phyloP scores from a whole-genome alignment of 78 protist genomes.

The Speleostelium caveatum region DNA sequence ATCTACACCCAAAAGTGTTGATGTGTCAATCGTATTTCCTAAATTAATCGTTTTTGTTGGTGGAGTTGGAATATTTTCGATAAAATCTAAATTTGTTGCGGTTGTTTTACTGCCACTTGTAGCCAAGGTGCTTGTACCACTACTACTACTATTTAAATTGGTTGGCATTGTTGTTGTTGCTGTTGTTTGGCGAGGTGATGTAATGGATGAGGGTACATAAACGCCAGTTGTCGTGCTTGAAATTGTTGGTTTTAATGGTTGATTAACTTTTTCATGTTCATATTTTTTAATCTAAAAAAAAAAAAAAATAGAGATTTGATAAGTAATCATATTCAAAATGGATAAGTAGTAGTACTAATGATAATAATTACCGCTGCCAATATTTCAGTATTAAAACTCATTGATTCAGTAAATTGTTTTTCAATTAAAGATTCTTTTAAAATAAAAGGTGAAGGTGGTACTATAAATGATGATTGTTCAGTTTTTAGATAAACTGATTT shows the following conservation, averaged over 20 bases:
- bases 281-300: conserved; percentile 20
- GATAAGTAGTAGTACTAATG: neutral
- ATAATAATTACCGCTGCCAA: conserved; percentile 9
- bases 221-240: neutral
- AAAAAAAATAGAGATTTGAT: neutral
- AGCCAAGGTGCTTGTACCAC: neutral
- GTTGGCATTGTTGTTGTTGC: conserved; percentile 5
- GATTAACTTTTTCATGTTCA: conserved; percentile 46
- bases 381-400: conserved; percentile 10
- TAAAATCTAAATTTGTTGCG: conserved; percentile 17
- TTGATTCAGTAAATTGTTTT: conserved; percentile 24
- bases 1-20: conserved; percentile 37
- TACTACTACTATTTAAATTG: too few species aligned
- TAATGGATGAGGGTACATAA: neutral
- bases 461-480: conserved; percentile 33
- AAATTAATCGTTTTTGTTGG: conserved; percentile 22
- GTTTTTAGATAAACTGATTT: conserved; percentile 25
- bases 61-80: conserved; percentile 29
- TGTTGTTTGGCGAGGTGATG: neutral
- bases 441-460: conserved; percentile 44
- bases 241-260: conserved; percentile 45
- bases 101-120: neutral
- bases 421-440: conserved; percentile 41
- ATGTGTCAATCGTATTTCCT: conserved; percentile 16
- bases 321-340: neutral